Evolutionary conservation across 495 filamentous ascomycete species (phyloP).

Genomic region (Wilcoxina mikolae): DNA sequence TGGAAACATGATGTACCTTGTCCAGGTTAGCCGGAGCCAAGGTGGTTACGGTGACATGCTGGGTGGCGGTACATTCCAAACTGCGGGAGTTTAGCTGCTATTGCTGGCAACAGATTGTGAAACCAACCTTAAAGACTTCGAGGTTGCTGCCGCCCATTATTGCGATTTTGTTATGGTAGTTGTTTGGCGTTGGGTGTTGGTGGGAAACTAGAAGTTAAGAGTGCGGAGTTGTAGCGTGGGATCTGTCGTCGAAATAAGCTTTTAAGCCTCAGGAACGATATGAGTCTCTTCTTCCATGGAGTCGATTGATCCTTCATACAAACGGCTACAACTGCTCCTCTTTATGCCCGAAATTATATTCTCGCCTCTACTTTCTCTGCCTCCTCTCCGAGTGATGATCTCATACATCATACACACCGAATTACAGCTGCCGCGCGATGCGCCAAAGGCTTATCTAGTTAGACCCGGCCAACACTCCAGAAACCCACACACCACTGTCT

Average conservation of each 20-base stretch:
- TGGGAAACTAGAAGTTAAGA: background rate
- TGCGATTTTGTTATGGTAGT: slow-evolving; percentile 18
- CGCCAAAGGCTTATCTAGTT: too few species aligned
- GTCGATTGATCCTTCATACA: too few species aligned
- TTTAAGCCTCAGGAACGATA: too few species aligned
- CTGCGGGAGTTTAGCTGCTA: slow-evolving; percentile 3
- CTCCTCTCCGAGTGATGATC: too few species aligned
- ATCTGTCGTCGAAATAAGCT: slow-evolving; percentile 2
- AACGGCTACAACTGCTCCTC: too few species aligned
- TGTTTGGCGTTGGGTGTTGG: background rate
- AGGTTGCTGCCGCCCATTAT: slow-evolving; percentile 75
- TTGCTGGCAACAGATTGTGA: slow-evolving; percentile 7
- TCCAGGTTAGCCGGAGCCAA: background rate
- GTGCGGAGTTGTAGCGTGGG: background rate
- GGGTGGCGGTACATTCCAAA: slow-evolving; percentile 20
- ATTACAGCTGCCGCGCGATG: too few species aligned
- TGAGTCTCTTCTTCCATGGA: too few species aligned
- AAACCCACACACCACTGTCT: too few species aligned
- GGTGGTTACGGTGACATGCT: background rate
- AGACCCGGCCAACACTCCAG: too few species aligned
- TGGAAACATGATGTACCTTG: slow-evolving; percentile 91
- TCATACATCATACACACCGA: too few species aligned
- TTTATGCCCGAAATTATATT: too few species aligned
- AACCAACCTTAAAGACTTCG: slow-evolving; percentile 79
- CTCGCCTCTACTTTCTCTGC: too few species aligned